phyloP scores from a whole-genome alignment of 768 basidiomycete species.

The Baorangia bicolor region DNA sequence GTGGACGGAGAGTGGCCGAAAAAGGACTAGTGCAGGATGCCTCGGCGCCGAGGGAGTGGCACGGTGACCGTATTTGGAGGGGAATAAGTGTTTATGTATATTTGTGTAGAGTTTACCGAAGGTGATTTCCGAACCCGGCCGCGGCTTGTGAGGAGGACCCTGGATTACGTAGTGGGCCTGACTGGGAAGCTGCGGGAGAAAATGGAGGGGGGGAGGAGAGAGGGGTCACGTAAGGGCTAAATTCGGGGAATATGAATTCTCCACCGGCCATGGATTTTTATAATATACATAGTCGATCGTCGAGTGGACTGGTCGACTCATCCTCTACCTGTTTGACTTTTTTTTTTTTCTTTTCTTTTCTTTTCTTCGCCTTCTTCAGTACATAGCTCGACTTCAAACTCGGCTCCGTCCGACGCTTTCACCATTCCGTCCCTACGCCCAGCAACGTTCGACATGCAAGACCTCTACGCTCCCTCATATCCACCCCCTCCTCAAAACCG shows the following conservation, averaged over 20 bases:
- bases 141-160: constrained; percentile 34
- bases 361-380: constrained; percentile 34
- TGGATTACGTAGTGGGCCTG: constrained; percentile 33
- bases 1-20: constrained; percentile 33
- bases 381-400: constrained; percentile 25
- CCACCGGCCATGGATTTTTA: constrained; percentile 38
- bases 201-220: constrained; percentile 28
- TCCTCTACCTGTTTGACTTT: constrained; percentile 31
- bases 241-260: constrained; percentile 40
- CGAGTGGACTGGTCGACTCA: constrained; percentile 26
- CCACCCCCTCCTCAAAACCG: constrained; percentile 39
- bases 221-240: constrained; percentile 35
- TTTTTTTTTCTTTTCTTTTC: constrained; percentile 25
- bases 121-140: constrained; percentile 41
- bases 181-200: constrained; percentile 32
- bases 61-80: constrained; percentile 21
- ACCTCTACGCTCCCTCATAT: constrained; percentile 47
- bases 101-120: constrained; percentile 34
- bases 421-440: constrained; percentile 41
- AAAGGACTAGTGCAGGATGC: constrained; percentile 30
- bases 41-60: constrained; percentile 45
- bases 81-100: constrained; percentile 16
- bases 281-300: constrained; percentile 39
- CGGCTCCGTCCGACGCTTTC: constrained; percentile 31
- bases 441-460: constrained; percentile 44